phyloP scores from a whole-genome alignment of 2,329 filamentous ascomycete species.

The Pezicula rhizophila region DNA sequence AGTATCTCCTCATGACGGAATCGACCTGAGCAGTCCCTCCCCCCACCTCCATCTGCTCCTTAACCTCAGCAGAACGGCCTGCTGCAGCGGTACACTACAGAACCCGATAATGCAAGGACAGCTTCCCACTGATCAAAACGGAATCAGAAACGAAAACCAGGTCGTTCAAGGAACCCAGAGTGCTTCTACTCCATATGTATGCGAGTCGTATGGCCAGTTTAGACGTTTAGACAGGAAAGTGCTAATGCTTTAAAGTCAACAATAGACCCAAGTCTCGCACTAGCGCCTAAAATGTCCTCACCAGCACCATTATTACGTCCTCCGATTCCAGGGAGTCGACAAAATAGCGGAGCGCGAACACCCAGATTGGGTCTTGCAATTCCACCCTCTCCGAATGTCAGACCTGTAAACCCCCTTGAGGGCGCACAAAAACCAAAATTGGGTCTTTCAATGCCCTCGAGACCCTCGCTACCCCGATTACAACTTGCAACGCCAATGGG shows the following conservation, averaged over 20 bases:
- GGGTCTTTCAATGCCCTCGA: conserved; percentile 19
- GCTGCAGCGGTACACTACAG: conserved; percentile 17
- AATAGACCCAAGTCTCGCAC: conserved; percentile 9
- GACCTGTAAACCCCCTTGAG: conserved; percentile 54
- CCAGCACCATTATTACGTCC: conserved; percentile 29
- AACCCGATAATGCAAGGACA: conserved; percentile 19
- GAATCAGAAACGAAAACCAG: conserved; percentile 11
- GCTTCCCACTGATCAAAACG: conserved; percentile 12
- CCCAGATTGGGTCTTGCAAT: conserved; percentile 74
- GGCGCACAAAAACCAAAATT: conserved; percentile 16
- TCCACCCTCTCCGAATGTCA: conserved; percentile 76
- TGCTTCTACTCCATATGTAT: background rate
- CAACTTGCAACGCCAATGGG: conserved; percentile 87
- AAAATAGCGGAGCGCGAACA: conserved; percentile 21
- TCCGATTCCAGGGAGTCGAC: conserved; percentile 28
- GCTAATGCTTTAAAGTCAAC: conserved; percentile 18
- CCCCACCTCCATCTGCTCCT: conserved; percentile 6
- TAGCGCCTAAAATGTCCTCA: conserved; percentile 26
- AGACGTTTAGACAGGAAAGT: conserved; percentile 5
- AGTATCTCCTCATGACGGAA: background rate
- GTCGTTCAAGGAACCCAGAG: background rate
- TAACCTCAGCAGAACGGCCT: conserved; percentile 8
- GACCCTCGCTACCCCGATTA: conserved; percentile 67
- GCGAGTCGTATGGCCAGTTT: background rate
- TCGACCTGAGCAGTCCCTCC: conserved; percentile 2